Percentiles rank a stretch among this genome's conserved stretches.
These are phyloP conservation scores for Phyllosticta paracitricarpa DNA, from an alignment of 2,329 filamentous ascomycete genomes.

Conservation along the genomic window DNA sequence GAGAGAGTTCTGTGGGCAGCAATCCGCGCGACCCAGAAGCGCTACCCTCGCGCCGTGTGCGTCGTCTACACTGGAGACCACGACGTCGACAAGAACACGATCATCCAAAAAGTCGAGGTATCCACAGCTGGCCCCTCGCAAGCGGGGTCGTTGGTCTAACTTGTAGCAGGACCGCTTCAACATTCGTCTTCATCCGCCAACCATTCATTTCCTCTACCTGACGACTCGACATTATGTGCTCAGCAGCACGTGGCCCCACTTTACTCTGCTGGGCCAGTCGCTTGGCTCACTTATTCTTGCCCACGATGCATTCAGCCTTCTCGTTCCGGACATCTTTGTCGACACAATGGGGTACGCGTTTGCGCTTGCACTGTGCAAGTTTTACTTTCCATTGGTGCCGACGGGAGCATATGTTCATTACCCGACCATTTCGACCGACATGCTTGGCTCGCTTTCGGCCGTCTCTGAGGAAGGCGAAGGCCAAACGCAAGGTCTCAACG, in stretches of 20 bases:
- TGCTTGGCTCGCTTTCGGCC: constrained; percentile 70
- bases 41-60: constrained; percentile 81
- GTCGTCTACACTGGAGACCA: constrained; percentile 94
- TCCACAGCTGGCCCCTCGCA: constrained; percentile 10
- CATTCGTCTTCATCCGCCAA: constrained; percentile 75
- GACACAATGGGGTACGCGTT: constrained; percentile 99
- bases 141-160: not conserved
- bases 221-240: constrained; percentile 80
- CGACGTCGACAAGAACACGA: constrained; percentile 69
- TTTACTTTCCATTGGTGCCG: constrained; percentile 69
- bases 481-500: constrained; percentile 55
- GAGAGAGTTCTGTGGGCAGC: constrained; percentile 96
- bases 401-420: constrained; percentile 96
- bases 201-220: constrained; percentile 81
- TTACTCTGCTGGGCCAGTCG: constrained; percentile 91
- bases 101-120: constrained; percentile 68
- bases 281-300: constrained; percentile 78
- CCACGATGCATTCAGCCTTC: constrained; percentile 84
- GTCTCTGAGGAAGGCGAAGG: constrained; percentile 27
- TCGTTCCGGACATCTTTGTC: constrained; percentile 87
- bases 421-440: constrained; percentile 95
- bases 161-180: constrained; percentile 61
- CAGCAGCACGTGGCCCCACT: constrained; percentile 76
- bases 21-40: constrained; percentile 77
- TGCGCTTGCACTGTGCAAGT: constrained; percentile 68